Conservation (phyloP, 1,284 basidiomycete genomes). For the Cystobasidium slooffiae region DNA sequence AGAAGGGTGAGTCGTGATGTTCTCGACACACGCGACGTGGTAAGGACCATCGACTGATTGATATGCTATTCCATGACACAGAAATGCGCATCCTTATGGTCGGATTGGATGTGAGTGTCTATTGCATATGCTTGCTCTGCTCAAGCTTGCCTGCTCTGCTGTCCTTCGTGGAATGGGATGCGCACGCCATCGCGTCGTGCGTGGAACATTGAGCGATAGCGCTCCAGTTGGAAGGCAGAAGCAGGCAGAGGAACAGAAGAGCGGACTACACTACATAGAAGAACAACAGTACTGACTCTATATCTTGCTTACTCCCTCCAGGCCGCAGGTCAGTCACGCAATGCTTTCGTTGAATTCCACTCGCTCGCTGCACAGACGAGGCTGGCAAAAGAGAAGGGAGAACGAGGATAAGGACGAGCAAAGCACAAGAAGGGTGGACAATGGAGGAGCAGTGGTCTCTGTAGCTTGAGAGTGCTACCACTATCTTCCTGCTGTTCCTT, state of each 20-base stretch:
- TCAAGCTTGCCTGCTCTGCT: background rate
- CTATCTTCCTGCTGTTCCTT: background rate
- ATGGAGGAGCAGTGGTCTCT: background rate
- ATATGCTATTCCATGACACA: slow-evolving; percentile 48
- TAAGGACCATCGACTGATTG: background rate
- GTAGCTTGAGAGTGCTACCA: too few species aligned
- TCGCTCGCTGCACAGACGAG: background rate
- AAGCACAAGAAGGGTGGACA: background rate
- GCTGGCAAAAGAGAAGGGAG: background rate
- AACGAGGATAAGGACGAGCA: too few species aligned
- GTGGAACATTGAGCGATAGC: too few species aligned
- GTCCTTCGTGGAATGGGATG: background rate
- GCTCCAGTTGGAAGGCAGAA: background rate
- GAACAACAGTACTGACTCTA: background rate
- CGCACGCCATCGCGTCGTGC: too few species aligned
- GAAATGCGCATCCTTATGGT: slow-evolving; percentile 92
- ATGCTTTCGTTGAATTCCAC: background rate
- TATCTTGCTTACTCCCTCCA: background rate
- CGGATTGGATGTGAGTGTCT: slow-evolving; percentile 76
- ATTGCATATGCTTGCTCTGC: slow-evolving; percentile 29
- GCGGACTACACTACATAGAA: background rate
- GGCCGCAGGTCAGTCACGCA: slow-evolving; percentile 8
- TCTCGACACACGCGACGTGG: background rate
- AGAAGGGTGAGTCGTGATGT: slow-evolving; percentile 63
- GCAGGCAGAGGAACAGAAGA: background rate